A percentile compares a stretch with the other conserved stretches of the same genome.
Conservation (phyloP, 1,284 basidiomycete genomes). For the Abortiporus biennis region DNA sequence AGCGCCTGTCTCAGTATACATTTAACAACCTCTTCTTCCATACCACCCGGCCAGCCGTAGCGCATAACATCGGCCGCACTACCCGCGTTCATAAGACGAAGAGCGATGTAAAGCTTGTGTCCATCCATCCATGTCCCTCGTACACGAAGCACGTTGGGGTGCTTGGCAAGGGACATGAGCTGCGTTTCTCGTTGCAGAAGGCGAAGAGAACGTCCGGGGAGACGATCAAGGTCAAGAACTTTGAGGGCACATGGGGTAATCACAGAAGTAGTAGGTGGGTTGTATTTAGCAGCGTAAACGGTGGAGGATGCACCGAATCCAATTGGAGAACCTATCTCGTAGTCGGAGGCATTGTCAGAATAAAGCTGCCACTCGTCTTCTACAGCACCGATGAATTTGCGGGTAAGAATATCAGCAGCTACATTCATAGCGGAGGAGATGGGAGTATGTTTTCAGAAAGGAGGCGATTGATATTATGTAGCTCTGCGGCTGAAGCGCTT, state of each 20-base stretch:
- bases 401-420: conserved; percentile 16
- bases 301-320: conserved; percentile 86
- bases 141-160: conserved; percentile 86
- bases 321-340: conserved; percentile 66
- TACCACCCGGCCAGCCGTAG: conserved; percentile 79
- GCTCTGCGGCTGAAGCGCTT: too few species aligned
- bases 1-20: conserved; percentile 82
- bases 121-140: conserved; percentile 85
- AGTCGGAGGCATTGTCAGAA: conserved; percentile 68
- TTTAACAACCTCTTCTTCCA: conserved; percentile 81
- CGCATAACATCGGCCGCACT: conserved; percentile 84
- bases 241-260: conserved; percentile 72
- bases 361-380: conserved; percentile 82
- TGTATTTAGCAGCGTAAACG: conserved; percentile 74
- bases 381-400: conserved; percentile 65
- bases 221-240: conserved; percentile 80
- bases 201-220: conserved; percentile 59
- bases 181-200: conserved; percentile 82
- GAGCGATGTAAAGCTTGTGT: conserved; percentile 79
- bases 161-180: conserved; percentile 90
- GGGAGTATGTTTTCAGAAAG: too few species aligned
- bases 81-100: conserved; percentile 86
- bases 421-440: too few species aligned
- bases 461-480: too few species aligned
- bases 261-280: conserved; percentile 31